A percentile compares a stretch with the other conserved stretches of the same genome.
Conservation (phyloP, 2,329 filamentous ascomycete genomes). For the Gliomastix tumulicola region DNA sequence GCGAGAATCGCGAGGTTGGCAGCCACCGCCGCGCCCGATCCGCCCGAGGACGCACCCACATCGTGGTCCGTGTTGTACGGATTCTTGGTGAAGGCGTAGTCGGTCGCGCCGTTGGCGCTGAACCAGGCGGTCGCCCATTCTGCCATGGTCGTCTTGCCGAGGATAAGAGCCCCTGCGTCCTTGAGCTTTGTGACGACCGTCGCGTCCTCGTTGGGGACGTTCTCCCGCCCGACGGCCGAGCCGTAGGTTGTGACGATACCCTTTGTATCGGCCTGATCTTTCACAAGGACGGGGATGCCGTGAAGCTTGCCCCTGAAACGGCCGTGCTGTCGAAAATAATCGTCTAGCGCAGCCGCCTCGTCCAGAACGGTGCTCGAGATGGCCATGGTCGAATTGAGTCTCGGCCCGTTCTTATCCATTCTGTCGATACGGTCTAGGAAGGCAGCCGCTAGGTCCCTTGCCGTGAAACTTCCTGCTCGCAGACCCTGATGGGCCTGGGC, state of each 20-base stretch:
- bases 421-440: not conserved
- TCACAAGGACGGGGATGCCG: constrained; percentile 5
- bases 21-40: constrained; percentile 4
- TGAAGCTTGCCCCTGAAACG: constrained; percentile 1
- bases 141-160: constrained; percentile 5
- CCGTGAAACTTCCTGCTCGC: not conserved
- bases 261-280: constrained; percentile 4
- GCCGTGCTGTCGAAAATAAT: not conserved
- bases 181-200: constrained; percentile 3
- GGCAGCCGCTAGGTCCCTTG: not conserved
- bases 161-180: constrained; percentile 4
- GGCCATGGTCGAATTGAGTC: not conserved
- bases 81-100: constrained; percentile 4
- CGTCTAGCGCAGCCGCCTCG: not conserved
- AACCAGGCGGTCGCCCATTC: constrained; percentile 6
- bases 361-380: not conserved
- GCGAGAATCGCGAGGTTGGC: constrained; percentile 4
- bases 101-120: constrained; percentile 3
- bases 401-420: not conserved
- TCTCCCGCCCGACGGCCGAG: constrained; percentile 2
- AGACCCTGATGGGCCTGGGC: not conserved
- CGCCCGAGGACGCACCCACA: constrained; percentile 4
- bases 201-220: constrained; percentile 2
- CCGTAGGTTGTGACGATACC: constrained; percentile 4
- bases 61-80: constrained; percentile 4